These are phyloP conservation scores for Gomphus sp. DNA, from an alignment of 1,284 basidiomycete genomes.

Conservation along the genomic window DNA sequence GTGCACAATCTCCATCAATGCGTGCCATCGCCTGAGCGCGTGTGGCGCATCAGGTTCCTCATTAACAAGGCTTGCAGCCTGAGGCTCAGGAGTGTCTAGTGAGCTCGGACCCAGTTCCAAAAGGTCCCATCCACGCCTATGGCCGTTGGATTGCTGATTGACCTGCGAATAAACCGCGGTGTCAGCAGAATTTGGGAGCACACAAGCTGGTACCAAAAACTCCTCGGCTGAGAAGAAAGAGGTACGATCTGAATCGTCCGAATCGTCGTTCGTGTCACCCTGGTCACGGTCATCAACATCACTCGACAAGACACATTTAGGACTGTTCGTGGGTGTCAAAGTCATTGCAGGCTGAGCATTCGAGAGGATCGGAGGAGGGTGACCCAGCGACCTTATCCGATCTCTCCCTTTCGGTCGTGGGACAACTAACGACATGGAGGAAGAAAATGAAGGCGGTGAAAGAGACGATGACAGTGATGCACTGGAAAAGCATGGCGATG, in stretches of 20 bases:
- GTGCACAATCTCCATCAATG: conserved; percentile 69
- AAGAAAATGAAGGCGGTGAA: neutral
- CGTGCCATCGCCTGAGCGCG: conserved; percentile 42
- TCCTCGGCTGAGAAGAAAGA: conserved; percentile 4
- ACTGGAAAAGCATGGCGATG: neutral
- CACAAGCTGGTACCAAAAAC: neutral
- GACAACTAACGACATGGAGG: neutral
- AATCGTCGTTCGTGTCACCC: neutral
- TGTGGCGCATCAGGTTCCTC: conserved; percentile 1
- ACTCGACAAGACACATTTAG: neutral
- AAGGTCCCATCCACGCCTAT: neutral
- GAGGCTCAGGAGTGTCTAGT: neutral
- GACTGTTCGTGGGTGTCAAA: neutral
- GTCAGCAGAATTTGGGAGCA: neutral
- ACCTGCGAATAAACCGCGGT: neutral
- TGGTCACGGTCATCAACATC: neutral
- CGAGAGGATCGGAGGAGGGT: neutral
- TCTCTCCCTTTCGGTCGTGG: neutral
- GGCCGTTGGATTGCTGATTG: neutral
- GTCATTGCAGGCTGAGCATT: neutral
- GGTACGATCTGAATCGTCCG: conserved; percentile 4
- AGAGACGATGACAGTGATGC: neutral
- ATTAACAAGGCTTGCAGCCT: neutral
- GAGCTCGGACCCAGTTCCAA: neutral
- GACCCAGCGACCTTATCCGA: neutral